Percentiles rank a stretch among this genome's conserved stretches.
Evolutionary conservation across 768 basidiomycete species (phyloP).

Genomic region (Lactarius vividus): DNA sequence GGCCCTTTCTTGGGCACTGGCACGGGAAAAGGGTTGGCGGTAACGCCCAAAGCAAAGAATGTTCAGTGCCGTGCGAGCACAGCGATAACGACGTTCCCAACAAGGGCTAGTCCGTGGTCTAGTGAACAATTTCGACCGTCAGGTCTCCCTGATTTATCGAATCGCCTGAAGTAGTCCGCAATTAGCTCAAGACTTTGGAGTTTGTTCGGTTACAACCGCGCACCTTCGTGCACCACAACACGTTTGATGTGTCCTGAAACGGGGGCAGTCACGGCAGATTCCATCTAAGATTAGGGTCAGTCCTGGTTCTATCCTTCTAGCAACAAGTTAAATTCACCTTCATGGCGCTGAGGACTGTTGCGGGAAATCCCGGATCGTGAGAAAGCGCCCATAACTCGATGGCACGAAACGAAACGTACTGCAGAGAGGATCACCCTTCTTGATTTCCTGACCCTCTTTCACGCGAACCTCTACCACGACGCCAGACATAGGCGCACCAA

Average conservation of each 20-base stretch:
- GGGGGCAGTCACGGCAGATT: constrained; percentile 93
- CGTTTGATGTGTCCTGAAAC: constrained; percentile 96
- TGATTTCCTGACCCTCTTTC: constrained; percentile 96
- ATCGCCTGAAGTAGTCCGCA: constrained; percentile 56
- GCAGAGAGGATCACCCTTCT: constrained; percentile 95
- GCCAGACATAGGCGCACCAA: constrained; percentile 97
- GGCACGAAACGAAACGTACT: constrained; percentile 48
- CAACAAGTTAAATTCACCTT: constrained; percentile 54
- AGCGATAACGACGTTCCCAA: constrained; percentile 2
- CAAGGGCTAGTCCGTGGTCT: constrained; percentile 57
- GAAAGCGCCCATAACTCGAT: constrained; percentile 10
- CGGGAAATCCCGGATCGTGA: constrained; percentile 26
- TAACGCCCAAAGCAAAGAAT: constrained; percentile 3
- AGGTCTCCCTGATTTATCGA: constrained; percentile 94
- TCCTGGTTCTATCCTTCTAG: constrained; percentile 22
- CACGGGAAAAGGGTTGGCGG: neutral
- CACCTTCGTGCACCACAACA: constrained; percentile 86
- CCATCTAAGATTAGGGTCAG: constrained; percentile 65
- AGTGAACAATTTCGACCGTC: constrained; percentile 80
- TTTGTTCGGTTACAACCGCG: constrained; percentile 25
- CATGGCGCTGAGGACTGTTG: constrained; percentile 89
- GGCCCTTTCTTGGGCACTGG: neutral
- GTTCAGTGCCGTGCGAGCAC: neutral
- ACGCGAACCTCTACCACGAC: constrained; percentile 98
- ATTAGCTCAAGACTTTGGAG: constrained; percentile 7